A percentile compares a stretch with the other conserved stretches of the same genome.
phyloP scores from a whole-genome alignment of 176 grass and related monocot genomes.

The Raddia guianensis region DNA sequence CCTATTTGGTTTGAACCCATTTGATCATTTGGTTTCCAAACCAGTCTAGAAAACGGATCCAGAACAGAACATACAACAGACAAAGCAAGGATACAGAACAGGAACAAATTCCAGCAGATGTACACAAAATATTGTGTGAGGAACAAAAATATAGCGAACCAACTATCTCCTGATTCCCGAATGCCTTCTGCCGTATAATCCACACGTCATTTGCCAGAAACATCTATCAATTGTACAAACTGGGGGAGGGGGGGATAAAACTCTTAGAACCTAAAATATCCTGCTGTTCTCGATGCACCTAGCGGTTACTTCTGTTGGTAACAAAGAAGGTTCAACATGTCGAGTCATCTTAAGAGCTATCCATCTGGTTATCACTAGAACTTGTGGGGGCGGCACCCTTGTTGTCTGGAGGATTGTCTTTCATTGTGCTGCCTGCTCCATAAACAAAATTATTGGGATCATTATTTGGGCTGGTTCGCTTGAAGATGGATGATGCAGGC shows the following conservation, averaged over 20 bases:
- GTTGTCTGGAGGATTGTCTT: background rate
- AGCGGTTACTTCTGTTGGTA: slow-evolving; percentile 11
- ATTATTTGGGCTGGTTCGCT: slow-evolving; percentile 43
- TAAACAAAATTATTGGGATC: slow-evolving; percentile 56
- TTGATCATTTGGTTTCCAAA: too few relatives aligned
- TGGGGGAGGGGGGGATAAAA: background rate
- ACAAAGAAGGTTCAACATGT: slow-evolving; percentile 4
- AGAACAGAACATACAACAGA: too few relatives aligned
- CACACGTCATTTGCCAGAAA: slow-evolving; percentile 28
- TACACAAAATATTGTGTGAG: background rate
- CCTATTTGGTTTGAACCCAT: too few relatives aligned
- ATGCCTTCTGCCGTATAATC: slow-evolving; percentile 3
- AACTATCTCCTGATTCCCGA: background rate
- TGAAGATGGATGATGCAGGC: slow-evolving; percentile 57
- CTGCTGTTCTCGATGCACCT: background rate
- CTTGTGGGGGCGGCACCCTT: background rate
- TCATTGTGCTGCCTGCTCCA: slow-evolving; percentile 45
- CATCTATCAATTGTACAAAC: slow-evolving; percentile 25
- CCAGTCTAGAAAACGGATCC: too few relatives aligned
- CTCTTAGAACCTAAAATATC: slow-evolving; percentile 30
- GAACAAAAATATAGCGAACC: background rate
- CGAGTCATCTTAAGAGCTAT: slow-evolving; percentile 58
- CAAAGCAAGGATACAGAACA: background rate
- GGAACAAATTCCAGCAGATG: background rate
- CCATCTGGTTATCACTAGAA: slow-evolving; percentile 58